Evolutionary conservation across 345 rosid genomes (phyloP).

Genomic region (Diplotaxis tenuifolia): DNA sequence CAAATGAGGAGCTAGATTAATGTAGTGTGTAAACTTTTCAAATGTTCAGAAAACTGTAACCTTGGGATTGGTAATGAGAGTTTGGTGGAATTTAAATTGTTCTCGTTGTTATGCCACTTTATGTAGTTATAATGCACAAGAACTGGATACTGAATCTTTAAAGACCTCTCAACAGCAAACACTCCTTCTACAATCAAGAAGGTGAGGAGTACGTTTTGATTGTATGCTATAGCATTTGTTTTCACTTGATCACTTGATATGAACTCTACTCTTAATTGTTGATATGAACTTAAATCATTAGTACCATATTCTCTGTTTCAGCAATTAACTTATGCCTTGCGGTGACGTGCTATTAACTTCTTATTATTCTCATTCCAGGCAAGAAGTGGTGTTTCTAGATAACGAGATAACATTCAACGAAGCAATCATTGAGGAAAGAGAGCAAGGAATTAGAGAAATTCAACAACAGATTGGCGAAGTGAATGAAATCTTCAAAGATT

Average conservation of each 20-base stretch:
- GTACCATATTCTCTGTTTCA: conserved; percentile 8
- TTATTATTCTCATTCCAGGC: conserved; percentile 37
- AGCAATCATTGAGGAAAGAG: conserved; percentile 71
- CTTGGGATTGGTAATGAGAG: neutral
- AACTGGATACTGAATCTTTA: no score
- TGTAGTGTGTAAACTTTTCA: neutral
- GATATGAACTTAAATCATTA: neutral
- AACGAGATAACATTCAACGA: conserved; percentile 71
- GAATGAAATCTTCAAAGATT: conserved; percentile 75
- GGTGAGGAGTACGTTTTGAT: conserved; percentile 38
- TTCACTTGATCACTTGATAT: no score
- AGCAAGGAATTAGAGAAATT: conserved; percentile 72
- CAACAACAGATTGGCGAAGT: conserved; percentile 70
- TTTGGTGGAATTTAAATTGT: conserved; percentile 1
- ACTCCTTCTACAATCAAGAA: conserved; percentile 53
- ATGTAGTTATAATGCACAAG: conserved; percentile 53
- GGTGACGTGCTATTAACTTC: conserved; percentile 1
- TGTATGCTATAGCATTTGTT: no score
- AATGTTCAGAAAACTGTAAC: neutral
- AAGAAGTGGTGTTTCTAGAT: conserved; percentile 55
- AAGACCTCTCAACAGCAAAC: conserved; percentile 46
- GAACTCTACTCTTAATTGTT: neutral
- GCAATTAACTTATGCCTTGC: neutral
- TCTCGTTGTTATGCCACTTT: neutral
- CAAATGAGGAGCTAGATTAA: neutral